Conservation (phyloP, 441 rosid species). For the Adansonia rubrostipa region DNA sequence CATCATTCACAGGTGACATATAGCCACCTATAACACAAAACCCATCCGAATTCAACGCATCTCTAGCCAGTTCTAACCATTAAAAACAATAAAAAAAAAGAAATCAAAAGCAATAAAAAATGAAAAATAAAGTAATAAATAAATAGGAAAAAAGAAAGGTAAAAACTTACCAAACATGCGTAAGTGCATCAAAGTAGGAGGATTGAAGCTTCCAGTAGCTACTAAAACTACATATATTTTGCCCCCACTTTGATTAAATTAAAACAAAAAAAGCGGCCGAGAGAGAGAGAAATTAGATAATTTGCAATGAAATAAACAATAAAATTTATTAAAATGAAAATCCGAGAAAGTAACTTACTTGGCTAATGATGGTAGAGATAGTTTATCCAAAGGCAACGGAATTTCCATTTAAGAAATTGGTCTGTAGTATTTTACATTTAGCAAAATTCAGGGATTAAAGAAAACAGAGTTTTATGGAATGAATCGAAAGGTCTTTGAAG, state of each 20-base stretch:
- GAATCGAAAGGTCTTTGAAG: constrained; percentile 4
- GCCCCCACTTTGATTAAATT: constrained; percentile 33
- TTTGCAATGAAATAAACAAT: not conserved
- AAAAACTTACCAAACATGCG: constrained; percentile 62
- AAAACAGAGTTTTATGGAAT: not conserved
- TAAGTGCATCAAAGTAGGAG: constrained; percentile 94
- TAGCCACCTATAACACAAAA: constrained; percentile 85
- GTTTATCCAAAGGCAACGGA: constrained; percentile 54
- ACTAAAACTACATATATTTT: constrained; percentile 68
- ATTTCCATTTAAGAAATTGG: constrained; percentile 42
- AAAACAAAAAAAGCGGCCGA: not conserved
- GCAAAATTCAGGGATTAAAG: not conserved
- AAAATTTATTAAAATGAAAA: not conserved
- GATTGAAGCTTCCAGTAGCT: constrained; percentile 92
- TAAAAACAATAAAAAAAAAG: not conserved
- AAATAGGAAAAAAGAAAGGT: not conserved
- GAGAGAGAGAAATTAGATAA: constrained; percentile 5
- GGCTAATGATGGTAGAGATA: constrained; percentile 31
- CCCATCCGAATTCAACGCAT: constrained; percentile 62
- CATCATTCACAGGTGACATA: constrained; percentile 90
- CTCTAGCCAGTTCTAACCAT: constrained; percentile 79
- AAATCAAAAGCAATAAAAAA: constrained; percentile 11
- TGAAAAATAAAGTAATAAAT: not conserved
- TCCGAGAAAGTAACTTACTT: not conserved
- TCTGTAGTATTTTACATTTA: not conserved